Conservation (phyloP, 306 rosid species). For the Trifolium subterraneum region DNA sequence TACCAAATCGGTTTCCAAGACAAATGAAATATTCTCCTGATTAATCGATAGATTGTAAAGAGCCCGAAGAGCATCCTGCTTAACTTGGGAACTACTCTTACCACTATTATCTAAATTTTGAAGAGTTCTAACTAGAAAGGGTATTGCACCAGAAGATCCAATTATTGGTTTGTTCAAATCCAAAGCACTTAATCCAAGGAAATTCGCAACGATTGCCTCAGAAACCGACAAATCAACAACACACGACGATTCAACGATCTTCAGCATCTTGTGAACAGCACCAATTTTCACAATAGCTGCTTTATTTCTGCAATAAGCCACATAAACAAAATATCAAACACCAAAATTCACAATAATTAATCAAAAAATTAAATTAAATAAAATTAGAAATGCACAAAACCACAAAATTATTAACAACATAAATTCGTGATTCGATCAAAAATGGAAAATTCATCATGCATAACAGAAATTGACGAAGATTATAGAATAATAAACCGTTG, state of each 20-base stretch:
- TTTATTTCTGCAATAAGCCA: constrained; percentile 67
- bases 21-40: constrained; percentile 61
- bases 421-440: not conserved
- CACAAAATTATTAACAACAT: not conserved
- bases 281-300: constrained; percentile 92
- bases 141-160: constrained; percentile 94
- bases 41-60: constrained; percentile 84
- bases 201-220: constrained; percentile 88
- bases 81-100: constrained; percentile 59
- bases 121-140: constrained; percentile 71
- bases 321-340: constrained; percentile 29
- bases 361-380: not conserved
- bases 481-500: not conserved
- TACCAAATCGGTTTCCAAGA: constrained; percentile 76
- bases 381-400: not conserved
- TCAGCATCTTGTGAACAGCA: constrained; percentile 87
- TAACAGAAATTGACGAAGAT: not conserved
- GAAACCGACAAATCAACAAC: constrained; percentile 59
- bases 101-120: constrained; percentile 42
- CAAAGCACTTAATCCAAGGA: constrained; percentile 91
- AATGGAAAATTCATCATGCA: not conserved
- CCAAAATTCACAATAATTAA: constrained; percentile 8
- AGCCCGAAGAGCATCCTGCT: constrained; percentile 90
- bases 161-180: constrained; percentile 86
- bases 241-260: constrained; percentile 64